Conservation (phyloP, 352 stramenopile species). For the Pythium utonaiense region DNA sequence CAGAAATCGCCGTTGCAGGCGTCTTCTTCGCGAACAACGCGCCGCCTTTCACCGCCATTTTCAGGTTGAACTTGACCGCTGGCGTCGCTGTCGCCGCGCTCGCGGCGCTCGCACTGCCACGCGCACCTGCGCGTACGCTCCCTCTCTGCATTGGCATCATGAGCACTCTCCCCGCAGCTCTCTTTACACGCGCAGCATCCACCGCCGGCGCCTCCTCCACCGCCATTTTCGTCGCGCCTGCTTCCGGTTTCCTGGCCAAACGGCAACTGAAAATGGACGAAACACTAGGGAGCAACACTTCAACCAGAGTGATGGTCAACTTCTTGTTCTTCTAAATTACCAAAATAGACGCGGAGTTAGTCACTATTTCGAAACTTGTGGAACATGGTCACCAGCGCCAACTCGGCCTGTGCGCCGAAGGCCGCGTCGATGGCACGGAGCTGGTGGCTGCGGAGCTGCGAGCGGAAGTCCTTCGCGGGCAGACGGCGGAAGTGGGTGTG, state of each 20-base stretch:
- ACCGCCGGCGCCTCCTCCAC: background rate
- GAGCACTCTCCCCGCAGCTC: background rate
- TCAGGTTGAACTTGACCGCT: constrained; percentile 7
- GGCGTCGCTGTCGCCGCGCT: background rate
- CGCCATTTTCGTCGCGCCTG: background rate
- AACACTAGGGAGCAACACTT: constrained; percentile 6
- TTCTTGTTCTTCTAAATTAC: background rate
- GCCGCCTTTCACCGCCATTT: background rate
- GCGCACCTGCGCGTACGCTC: background rate
- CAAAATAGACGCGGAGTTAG: background rate
- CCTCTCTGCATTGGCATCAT: background rate
- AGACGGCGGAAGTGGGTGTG: constrained; percentile 32
- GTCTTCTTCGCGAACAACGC: constrained; percentile 11
- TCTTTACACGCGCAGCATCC: constrained; percentile 5
- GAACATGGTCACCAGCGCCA: constrained; percentile 45
- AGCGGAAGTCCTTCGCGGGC: constrained; percentile 52
- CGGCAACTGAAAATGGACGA: background rate
- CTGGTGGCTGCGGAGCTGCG: constrained; percentile 43
- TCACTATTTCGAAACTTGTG: constrained; percentile 31
- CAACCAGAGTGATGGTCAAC: constrained; percentile 19
- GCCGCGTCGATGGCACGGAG: constrained; percentile 33
- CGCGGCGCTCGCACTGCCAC: background rate
- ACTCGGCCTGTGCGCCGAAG: constrained; percentile 37
- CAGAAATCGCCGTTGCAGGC: background rate
- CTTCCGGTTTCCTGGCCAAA: background rate